These are phyloP conservation scores for Canavalia gladiata DNA, from an alignment of 306 rosid species.

Conservation along the genomic window DNA sequence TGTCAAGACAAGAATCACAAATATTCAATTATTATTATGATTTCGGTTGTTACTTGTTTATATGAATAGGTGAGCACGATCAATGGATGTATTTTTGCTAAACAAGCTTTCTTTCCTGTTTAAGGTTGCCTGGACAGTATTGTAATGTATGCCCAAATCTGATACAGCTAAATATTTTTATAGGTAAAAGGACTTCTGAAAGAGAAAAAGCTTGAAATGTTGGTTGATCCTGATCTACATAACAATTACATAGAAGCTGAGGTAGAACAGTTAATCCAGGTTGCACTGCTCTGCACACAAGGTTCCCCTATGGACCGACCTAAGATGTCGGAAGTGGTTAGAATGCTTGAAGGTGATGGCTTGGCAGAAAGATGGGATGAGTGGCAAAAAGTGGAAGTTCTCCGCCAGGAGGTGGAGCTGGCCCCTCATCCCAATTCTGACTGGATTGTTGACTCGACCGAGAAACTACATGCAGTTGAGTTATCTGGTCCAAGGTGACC, in stretches of 20 bases:
- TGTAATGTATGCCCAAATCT: conserved; percentile 33
- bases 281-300: conserved; percentile 97
- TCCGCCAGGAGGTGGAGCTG: conserved; percentile 88
- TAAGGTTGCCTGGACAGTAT: neutral
- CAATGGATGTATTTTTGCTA: conserved; percentile 5
- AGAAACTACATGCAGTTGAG: conserved; percentile 95
- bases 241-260: conserved; percentile 84
- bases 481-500: conserved; percentile 99
- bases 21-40: neutral
- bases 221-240: conserved; percentile 96
- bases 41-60: neutral
- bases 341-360: conserved; percentile 99
- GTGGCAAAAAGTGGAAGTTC: conserved; percentile 98
- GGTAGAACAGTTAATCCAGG: conserved; percentile 97
- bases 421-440: conserved; percentile 91
- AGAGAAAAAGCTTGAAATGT: conserved; percentile 92
- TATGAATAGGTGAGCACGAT: neutral
- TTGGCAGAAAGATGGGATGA: conserved; percentile 99
- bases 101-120: neutral
- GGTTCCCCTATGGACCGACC: conserved; percentile 97
- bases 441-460: conserved; percentile 97
- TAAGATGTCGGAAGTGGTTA: conserved; percentile 97
- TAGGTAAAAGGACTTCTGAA: conserved; percentile 95
- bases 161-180: conserved; percentile 41
- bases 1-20: too few species aligned